These are phyloP conservation scores for Aspergillus phoenicis DNA, from an alignment of 2,329 filamentous ascomycete species.

Conservation along the genomic window DNA sequence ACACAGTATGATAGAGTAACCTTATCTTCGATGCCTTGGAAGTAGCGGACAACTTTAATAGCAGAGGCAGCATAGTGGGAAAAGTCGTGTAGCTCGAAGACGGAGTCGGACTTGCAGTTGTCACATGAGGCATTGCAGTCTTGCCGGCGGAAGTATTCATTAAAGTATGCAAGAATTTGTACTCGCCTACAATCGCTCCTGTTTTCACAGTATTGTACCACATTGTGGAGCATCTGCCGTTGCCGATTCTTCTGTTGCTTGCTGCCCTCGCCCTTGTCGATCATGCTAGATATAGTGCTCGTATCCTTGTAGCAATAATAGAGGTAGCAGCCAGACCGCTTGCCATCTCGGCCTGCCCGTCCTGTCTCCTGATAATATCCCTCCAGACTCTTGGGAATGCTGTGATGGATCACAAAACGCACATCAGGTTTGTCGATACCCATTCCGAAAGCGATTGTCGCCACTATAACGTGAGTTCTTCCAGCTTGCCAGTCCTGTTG, in stretches of 20 bases:
- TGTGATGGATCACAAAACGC: conserved; percentile 92
- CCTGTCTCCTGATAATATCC: conserved; percentile 99
- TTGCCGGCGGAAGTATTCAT: conserved; percentile 72
- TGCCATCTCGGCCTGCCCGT: conserved; percentile 87
- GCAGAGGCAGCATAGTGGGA: conserved; percentile 72
- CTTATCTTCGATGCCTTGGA: conserved; percentile 50
- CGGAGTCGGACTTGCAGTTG: conserved; percentile 76
- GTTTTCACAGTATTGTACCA: conserved; percentile 89
- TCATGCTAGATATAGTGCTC: conserved; percentile 73
- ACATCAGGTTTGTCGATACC: conserved; percentile 99
- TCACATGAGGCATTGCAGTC: conserved; percentile 80
- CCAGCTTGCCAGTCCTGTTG: conserved; percentile 84
- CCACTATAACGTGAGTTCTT: conserved; percentile 83
- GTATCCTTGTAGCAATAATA: conserved; percentile 84
- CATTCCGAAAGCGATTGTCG: conserved; percentile 98
- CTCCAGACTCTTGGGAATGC: conserved; percentile 90
- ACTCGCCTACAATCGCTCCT: conserved; percentile 81
- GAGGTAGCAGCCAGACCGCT: conserved; percentile 83
- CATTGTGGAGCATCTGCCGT: conserved; percentile 78
- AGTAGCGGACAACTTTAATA: conserved; percentile 65
- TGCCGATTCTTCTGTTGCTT: conserved; percentile 81
- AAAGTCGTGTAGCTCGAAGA: conserved; percentile 75
- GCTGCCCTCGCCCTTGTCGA: conserved; percentile 76
- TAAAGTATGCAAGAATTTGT: conserved; percentile 92
- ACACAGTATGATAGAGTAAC: conserved; percentile 79